Conservation (phyloP, 768 basidiomycete species). For the Trametes villosa region DNA sequence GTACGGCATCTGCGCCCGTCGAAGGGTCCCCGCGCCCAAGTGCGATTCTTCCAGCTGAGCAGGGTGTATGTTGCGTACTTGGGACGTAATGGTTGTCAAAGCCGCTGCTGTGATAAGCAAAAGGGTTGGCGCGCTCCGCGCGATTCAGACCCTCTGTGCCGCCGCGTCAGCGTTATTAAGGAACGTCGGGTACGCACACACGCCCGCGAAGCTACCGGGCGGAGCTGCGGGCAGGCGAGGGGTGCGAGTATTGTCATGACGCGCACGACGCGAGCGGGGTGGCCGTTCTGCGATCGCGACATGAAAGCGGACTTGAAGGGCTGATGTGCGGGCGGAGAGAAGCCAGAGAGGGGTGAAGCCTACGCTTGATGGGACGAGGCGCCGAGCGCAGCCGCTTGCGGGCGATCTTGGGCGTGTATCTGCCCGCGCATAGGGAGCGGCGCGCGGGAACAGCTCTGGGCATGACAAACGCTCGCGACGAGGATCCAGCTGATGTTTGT, state of each 20-base stretch:
- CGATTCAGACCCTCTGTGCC: neutral
- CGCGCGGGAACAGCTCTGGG: conserved; percentile 6
- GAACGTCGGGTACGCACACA: conserved; percentile 4
- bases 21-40: neutral
- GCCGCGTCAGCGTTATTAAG: conserved; percentile 16
- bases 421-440: neutral
- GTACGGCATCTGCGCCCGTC: neutral
- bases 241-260: neutral
- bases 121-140: neutral
- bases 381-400: neutral
- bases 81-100: conserved; percentile 20
- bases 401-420: neutral
- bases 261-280: neutral
- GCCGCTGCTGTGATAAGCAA: neutral
- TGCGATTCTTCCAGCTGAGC: neutral
- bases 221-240: neutral
- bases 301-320: conserved; percentile 5
- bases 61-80: conserved; percentile 14
- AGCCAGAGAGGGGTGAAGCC: neutral
- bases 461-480: conserved; percentile 8
- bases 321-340: conserved; percentile 17
- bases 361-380: conserved; percentile 5
- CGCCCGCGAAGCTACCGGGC: neutral
- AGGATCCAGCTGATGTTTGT: conserved; percentile 14
- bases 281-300: neutral